Conservation (phyloP, 1,139 yeast species). For the Suhomyces panamericanus region DNA sequence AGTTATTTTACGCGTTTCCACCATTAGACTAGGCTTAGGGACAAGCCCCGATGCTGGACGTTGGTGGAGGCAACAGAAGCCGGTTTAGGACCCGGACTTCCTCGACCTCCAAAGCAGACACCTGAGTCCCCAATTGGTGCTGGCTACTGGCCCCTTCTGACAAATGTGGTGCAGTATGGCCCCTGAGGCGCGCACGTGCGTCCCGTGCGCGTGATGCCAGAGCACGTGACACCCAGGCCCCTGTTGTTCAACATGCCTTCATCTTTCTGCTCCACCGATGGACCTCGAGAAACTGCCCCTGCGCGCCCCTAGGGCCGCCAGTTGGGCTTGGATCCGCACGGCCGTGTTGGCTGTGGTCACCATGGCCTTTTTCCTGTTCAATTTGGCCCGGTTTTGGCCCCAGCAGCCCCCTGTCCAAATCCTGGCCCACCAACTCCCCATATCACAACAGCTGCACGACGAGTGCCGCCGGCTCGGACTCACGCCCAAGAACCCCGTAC, state of each 20-base stretch:
- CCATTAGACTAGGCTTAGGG: background rate
- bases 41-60: background rate
- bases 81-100: background rate
- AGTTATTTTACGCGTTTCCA: background rate
- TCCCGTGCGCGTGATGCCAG: background rate
- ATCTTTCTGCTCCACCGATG: background rate
- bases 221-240: slow-evolving; percentile 1
- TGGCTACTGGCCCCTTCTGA: background rate
- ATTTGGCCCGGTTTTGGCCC: background rate
- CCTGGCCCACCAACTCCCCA: slow-evolving; percentile 5
- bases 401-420: background rate
- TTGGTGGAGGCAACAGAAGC: background rate
- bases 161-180: too few relatives aligned
- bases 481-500: slow-evolving; percentile 35
- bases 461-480: slow-evolving; percentile 28
- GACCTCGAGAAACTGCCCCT: slow-evolving; percentile 3
- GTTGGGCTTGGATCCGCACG: background rate
- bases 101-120: background rate
- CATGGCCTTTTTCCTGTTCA: background rate
- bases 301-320: background rate
- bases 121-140: background rate
- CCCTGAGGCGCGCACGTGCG: too few relatives aligned
- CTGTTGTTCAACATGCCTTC: background rate
- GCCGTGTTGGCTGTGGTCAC: background rate
- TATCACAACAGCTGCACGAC: slow-evolving; percentile 2